These are phyloP conservation scores for Penicillium manginii DNA, from an alignment of 495 filamentous ascomycete species.

Conservation along the genomic window DNA sequence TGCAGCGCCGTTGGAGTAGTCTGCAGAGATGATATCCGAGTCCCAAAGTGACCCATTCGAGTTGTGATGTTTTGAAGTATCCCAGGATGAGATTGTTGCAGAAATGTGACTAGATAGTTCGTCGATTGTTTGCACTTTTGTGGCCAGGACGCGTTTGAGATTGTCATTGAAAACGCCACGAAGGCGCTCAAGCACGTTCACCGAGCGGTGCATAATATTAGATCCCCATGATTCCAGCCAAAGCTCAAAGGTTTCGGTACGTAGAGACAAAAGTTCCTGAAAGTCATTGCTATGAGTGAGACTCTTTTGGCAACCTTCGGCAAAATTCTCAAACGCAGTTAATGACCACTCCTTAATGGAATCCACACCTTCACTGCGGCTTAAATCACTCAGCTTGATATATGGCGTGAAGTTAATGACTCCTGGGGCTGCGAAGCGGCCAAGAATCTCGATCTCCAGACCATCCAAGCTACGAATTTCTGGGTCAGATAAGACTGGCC, in stretches of 20 bases:
- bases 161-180: slow-evolving; percentile 69
- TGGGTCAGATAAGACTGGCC: slow-evolving; percentile 69
- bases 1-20: slow-evolving; percentile 57
- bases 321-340: slow-evolving; percentile 66
- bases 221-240: slow-evolving; percentile 65
- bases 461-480: slow-evolving; percentile 67
- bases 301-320: slow-evolving; percentile 58
- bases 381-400: slow-evolving; percentile 81
- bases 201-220: slow-evolving; percentile 50
- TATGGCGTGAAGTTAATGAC: slow-evolving; percentile 88
- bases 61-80: slow-evolving; percentile 52
- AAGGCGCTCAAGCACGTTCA: slow-evolving; percentile 67
- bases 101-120: slow-evolving; percentile 58
- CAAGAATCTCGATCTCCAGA: slow-evolving; percentile 79
- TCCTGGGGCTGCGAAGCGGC: slow-evolving; percentile 80
- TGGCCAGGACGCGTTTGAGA: slow-evolving; percentile 60
- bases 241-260: slow-evolving; percentile 69
- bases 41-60: slow-evolving; percentile 63
- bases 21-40: slow-evolving; percentile 52
- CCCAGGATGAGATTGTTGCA: slow-evolving; percentile 56
- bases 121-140: slow-evolving; percentile 59
- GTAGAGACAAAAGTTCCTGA: slow-evolving; percentile 65
- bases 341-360: slow-evolving; percentile 75
- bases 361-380: slow-evolving; percentile 63
- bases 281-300: slow-evolving; percentile 64